Percentiles rank a stretch among this genome's conserved stretches.
Conservation (phyloP, 495 filamentous ascomycete genomes). For the Gamarada debralockiae region DNA sequence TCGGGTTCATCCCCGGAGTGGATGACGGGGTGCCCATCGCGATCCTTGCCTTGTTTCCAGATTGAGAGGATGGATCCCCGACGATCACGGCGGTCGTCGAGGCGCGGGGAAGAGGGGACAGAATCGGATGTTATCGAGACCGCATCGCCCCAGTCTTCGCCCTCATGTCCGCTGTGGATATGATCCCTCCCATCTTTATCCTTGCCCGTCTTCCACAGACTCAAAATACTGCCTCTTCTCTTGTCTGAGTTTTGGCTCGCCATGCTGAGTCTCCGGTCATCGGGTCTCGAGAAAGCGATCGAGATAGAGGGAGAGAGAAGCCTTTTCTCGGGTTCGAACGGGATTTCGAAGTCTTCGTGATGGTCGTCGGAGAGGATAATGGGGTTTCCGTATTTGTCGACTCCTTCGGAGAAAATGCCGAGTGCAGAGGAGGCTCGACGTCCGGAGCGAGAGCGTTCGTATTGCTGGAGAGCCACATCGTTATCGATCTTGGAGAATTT, state of each 20-base stretch:
- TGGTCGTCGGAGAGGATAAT: background rate
- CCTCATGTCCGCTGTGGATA: background rate
- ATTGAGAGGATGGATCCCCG: slow-evolving; percentile 13
- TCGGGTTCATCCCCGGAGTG: background rate
- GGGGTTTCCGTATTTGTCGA: background rate
- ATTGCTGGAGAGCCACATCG: background rate
- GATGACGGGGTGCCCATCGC: slow-evolving; percentile 8
- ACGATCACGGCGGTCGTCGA: background rate
- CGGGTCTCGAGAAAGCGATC: background rate
- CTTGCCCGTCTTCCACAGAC: slow-evolving; percentile 15
- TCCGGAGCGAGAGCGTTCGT: background rate
- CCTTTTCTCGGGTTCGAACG: background rate
- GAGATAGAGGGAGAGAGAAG: background rate
- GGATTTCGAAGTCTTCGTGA: background rate
- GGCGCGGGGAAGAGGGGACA: background rate
- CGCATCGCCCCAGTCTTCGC: background rate
- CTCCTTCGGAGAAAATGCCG: background rate
- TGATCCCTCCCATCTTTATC: slow-evolving; percentile 15
- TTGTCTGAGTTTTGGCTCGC: background rate
- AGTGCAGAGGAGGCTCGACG: background rate
- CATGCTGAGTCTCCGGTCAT: background rate
- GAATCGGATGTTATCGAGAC: too few relatives aligned
- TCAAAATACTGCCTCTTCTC: slow-evolving; percentile 11
- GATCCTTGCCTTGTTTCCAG: slow-evolving; percentile 18
- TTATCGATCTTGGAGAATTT: slow-evolving; percentile 13